phyloP scores from a whole-genome alignment of 345 rosid species.

The Moricandia arvensis region DNA sequence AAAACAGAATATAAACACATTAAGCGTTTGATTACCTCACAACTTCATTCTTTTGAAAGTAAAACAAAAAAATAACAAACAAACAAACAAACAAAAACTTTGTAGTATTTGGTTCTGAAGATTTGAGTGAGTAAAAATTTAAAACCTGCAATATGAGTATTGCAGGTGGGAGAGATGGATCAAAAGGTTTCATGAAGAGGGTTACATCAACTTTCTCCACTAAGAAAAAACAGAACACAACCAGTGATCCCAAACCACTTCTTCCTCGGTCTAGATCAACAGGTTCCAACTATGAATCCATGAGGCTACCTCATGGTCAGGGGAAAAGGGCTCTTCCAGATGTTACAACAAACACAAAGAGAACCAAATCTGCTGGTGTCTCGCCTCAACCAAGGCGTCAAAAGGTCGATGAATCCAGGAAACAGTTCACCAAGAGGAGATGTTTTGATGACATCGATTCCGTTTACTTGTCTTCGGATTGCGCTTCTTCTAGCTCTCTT shows the following conservation, averaged over 20 bases:
- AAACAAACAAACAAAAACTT: background rate
- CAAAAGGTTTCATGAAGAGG: slow-evolving; percentile 27
- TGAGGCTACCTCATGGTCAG: background rate
- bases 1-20: background rate
- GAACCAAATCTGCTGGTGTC: background rate
- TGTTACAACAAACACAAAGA: background rate
- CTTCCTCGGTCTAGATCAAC: background rate
- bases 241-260: background rate
- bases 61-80: background rate
- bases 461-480: background rate
- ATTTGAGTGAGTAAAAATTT: slow-evolving; percentile 1
- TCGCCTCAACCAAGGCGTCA: background rate
- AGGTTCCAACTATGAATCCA: background rate
- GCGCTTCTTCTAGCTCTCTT: background rate
- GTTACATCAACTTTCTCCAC: slow-evolving; percentile 30
- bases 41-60: background rate
- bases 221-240: slow-evolving; percentile 28
- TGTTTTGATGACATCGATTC: background rate
- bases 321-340: background rate
- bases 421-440: background rate
- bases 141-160: slow-evolving; percentile 12
- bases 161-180: slow-evolving; percentile 28
- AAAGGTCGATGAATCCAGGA: background rate
- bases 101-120: background rate
- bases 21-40: background rate